These are phyloP conservation scores for Microbotryomycetes sp. DNA, from an alignment of 1,284 basidiomycete species.

Conservation along the genomic window DNA sequence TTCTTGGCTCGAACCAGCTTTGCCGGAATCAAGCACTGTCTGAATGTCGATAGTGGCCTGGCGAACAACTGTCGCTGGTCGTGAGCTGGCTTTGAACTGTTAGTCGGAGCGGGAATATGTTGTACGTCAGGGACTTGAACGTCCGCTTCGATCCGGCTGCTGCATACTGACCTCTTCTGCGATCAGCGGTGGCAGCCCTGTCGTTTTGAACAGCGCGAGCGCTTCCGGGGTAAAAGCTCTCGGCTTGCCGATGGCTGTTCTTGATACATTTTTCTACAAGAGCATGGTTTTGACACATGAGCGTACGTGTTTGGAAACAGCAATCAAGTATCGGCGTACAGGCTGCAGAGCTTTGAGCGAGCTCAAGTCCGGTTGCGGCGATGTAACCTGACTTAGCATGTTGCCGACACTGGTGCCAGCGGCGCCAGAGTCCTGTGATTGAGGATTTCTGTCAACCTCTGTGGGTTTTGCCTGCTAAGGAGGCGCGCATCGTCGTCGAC, in stretches of 20 bases:
- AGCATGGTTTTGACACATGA: neutral
- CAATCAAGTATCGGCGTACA: neutral
- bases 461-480: neutral
- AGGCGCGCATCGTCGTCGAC: neutral
- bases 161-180: conserved; percentile 11
- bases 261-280: conserved; percentile 8
- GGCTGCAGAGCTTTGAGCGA: conserved; percentile 11
- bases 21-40: conserved; percentile 49
- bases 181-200: conserved; percentile 7
- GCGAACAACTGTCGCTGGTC: conserved; percentile 60
- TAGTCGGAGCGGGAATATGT: neutral
- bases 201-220: conserved; percentile 18
- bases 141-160: neutral
- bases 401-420: conserved; percentile 7
- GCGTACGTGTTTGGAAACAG: no score
- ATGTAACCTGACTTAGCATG: conserved; percentile 12
- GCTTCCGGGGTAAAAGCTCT: conserved; percentile 10
- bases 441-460: neutral
- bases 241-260: conserved; percentile 11
- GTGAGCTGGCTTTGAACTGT: conserved; percentile 59
- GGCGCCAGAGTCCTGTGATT: neutral
- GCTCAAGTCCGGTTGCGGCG: conserved; percentile 11
- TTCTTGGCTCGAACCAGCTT: conserved; percentile 40
- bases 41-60: conserved; percentile 53
- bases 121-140: no score